A percentile compares a stretch with the other conserved stretches of the same genome.
Conservation (phyloP, 306 rosid species). For the Cucurbita ficifolia region DNA sequence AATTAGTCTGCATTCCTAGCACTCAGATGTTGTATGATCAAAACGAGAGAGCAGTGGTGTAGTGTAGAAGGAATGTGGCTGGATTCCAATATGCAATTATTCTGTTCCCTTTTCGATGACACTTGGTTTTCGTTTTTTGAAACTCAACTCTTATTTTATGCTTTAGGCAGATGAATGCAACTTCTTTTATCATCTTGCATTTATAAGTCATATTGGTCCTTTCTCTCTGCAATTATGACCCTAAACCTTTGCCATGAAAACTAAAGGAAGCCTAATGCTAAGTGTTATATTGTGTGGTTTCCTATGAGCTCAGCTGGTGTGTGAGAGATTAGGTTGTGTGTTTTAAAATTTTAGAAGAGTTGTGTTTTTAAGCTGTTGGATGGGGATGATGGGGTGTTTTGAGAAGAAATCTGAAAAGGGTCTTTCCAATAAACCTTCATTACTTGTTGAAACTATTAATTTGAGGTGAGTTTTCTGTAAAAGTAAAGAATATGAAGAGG, state of each 20-base stretch:
- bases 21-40: background rate
- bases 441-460: background rate
- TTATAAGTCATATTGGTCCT: background rate
- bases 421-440: background rate
- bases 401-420: background rate
- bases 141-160: background rate
- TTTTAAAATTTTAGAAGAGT: background rate
- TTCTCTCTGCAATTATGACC: background rate
- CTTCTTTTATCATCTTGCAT: background rate
- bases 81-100: background rate
- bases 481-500: background rate
- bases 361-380: background rate
- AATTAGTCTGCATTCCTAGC: background rate
- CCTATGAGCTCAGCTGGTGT: background rate
- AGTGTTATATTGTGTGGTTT: background rate
- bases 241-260: background rate
- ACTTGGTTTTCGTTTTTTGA: background rate
- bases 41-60: background rate
- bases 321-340: background rate
- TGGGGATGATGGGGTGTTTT: background rate
- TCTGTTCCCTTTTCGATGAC: background rate
- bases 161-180: background rate
- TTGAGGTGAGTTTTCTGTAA: background rate
- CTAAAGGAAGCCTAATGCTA: background rate
- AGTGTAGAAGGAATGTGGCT: background rate